Evolutionary conservation across 1,284 basidiomycete species (phyloP).

Genomic region (Leccinum solheimii): DNA sequence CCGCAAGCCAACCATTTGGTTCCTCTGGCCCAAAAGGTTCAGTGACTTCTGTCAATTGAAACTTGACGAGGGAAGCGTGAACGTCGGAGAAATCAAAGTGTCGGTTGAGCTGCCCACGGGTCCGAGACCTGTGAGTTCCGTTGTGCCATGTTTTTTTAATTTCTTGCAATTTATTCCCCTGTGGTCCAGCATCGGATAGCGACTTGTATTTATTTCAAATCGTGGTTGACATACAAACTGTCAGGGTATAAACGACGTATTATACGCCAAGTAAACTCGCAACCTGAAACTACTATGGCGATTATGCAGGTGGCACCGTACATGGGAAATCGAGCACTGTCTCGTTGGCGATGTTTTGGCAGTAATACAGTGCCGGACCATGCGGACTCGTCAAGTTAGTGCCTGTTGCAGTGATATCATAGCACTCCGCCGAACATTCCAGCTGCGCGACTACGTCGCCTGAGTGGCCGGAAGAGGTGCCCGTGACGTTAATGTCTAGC

Average conservation of each 20-base stretch:
- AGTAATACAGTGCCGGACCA: constrained; percentile 19
- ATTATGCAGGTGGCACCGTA: constrained; percentile 90
- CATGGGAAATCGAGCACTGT: constrained; percentile 96
- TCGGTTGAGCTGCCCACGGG: no score
- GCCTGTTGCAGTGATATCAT: constrained; percentile 21
- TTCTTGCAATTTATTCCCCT: neutral
- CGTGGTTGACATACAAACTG: neutral
- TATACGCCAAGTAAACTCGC: no score
- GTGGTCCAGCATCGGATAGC: no score
- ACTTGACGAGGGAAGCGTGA: no score
- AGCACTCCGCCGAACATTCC: constrained; percentile 33
- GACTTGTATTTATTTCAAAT: no score
- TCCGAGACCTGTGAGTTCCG: neutral
- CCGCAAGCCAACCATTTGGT: no score
- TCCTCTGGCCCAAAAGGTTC: no score
- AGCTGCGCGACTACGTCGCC: constrained; percentile 36
- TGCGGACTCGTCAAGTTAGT: constrained; percentile 14
- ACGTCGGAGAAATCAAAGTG: no score
- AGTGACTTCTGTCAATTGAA: no score
- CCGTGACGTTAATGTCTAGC: constrained; percentile 32
- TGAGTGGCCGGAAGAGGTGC: constrained; percentile 34
- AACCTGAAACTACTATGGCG: constrained; percentile 2
- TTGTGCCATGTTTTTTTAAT: neutral
- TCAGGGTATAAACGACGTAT: no score
- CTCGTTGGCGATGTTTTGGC: constrained; percentile 44